These are phyloP conservation scores for Globisporangium canariense DNA, from an alignment of 352 stramenopile species.

Conservation along the genomic window DNA sequence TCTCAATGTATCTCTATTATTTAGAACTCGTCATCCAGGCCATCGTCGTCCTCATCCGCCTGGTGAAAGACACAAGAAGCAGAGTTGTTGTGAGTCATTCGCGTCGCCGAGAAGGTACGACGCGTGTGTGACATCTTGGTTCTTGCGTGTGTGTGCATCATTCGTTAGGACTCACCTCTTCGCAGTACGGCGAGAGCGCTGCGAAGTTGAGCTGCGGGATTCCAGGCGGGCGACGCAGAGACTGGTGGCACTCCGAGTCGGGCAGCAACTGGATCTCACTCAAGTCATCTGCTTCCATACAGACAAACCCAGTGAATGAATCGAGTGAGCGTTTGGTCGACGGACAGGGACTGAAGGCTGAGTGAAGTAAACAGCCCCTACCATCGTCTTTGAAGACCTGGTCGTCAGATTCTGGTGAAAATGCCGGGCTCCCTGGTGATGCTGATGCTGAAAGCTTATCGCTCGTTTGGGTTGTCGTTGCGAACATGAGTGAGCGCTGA, in stretches of 20 bases:
- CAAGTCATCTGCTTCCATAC: constrained; percentile 22
- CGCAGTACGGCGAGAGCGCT: constrained; percentile 44
- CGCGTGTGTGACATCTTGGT: neutral
- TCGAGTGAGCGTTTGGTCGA: neutral
- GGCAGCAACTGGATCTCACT: constrained; percentile 28
- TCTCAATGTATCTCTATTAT: constrained; percentile 13
- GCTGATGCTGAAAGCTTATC: neutral
- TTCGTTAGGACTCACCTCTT: constrained; percentile 32
- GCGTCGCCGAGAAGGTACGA: constrained; percentile 4
- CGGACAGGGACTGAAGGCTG: neutral
- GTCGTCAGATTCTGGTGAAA: constrained; percentile 6
- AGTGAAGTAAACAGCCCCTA: neutral
- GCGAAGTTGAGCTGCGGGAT: constrained; percentile 54
- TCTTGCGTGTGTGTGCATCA: neutral
- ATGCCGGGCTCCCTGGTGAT: neutral
- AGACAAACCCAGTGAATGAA: constrained; percentile 1
- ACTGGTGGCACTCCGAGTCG: constrained; percentile 9
- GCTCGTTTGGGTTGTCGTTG: constrained; percentile 1
- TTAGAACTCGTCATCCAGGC: constrained; percentile 24
- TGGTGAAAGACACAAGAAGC: neutral
- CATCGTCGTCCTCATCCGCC: constrained; percentile 38
- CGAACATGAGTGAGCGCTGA: constrained; percentile 29
- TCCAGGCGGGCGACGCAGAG: constrained; percentile 17
- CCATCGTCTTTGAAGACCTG: constrained; percentile 17
- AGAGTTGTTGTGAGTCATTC: neutral